Evolutionary conservation across 1,284 basidiomycete genomes (phyloP).

Genomic region (Omphalotus olearius): DNA sequence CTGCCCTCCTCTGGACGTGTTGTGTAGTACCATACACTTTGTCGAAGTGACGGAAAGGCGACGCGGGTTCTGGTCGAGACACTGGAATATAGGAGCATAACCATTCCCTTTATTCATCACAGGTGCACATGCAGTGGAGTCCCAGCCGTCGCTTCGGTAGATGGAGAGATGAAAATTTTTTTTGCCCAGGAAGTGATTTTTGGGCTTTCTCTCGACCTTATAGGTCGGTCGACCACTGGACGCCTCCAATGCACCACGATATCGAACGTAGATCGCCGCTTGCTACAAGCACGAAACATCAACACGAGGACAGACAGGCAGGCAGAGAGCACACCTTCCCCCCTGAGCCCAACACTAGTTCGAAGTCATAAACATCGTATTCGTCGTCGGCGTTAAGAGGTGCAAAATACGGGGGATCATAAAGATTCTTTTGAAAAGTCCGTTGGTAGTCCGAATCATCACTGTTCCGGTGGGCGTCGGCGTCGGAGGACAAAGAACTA

Average conservation of each 20-base stretch:
- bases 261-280: constrained; percentile 15
- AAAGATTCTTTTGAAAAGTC: background rate
- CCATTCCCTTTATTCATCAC: constrained; percentile 6
- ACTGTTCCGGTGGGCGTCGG: background rate
- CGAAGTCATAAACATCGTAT: constrained; percentile 21
- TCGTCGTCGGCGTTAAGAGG: constrained; percentile 17
- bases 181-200: constrained; percentile 19
- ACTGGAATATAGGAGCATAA: constrained; percentile 12
- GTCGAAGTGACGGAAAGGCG: constrained; percentile 11
- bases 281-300: constrained; percentile 9
- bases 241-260: constrained; percentile 10
- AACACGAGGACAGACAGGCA: background rate
- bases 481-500: background rate
- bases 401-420: constrained; percentile 12
- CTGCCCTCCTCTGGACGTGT: constrained; percentile 6
- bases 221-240: constrained; percentile 18
- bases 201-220: constrained; percentile 18
- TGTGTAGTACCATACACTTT: constrained; percentile 14
- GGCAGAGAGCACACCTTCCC: constrained; percentile 15
- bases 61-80: constrained; percentile 15
- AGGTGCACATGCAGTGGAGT: constrained; percentile 10
- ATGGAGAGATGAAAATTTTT: constrained; percentile 19
- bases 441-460: background rate
- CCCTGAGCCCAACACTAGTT: constrained; percentile 14
- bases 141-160: constrained; percentile 17